Evolutionary conservation across 371 early-diverging fungal species (phyloP).

Genomic region (Mucor indicus): DNA sequence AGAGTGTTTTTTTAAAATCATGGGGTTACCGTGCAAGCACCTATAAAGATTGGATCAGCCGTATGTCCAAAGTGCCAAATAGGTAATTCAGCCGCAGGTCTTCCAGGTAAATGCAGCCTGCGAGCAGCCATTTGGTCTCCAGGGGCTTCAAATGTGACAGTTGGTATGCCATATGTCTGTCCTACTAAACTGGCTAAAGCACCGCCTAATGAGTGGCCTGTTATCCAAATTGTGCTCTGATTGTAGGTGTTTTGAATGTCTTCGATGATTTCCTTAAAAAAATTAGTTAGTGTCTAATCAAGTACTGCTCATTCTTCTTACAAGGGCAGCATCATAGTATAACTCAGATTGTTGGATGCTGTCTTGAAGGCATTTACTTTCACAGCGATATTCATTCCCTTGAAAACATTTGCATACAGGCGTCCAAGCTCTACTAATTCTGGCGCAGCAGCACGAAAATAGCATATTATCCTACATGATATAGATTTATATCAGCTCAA

Average conservation of each 20-base stretch:
- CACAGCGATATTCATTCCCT: conserved; percentile 56
- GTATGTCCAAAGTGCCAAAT: conserved; percentile 93
- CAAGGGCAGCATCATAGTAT: conserved; percentile 84
- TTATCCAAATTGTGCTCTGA: conserved; percentile 73
- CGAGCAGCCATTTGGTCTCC: conserved; percentile 81
- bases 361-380: conserved; percentile 62
- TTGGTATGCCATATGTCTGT: conserved; percentile 82
- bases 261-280: conserved; percentile 4
- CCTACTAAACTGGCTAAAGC: conserved; percentile 79
- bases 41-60: conserved; percentile 92
- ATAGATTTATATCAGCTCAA: neutral
- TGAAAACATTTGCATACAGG: conserved; percentile 81
- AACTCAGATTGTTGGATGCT: conserved; percentile 60
- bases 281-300: too few species aligned
- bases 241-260: conserved; percentile 67
- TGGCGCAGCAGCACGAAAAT: conserved; percentile 97
- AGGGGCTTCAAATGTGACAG: conserved; percentile 84
- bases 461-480: conserved; percentile 78
- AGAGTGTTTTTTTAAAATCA: too few species aligned
- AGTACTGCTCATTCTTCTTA: too few species aligned
- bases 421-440: conserved; percentile 79
- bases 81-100: conserved; percentile 58
- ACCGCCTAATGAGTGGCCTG: conserved; percentile 96
- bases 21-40: conserved; percentile 69
- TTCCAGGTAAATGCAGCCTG: conserved; percentile 75